phyloP scores from a whole-genome alignment of 257 asterid species.

The Rauvolfia tetraphylla region DNA sequence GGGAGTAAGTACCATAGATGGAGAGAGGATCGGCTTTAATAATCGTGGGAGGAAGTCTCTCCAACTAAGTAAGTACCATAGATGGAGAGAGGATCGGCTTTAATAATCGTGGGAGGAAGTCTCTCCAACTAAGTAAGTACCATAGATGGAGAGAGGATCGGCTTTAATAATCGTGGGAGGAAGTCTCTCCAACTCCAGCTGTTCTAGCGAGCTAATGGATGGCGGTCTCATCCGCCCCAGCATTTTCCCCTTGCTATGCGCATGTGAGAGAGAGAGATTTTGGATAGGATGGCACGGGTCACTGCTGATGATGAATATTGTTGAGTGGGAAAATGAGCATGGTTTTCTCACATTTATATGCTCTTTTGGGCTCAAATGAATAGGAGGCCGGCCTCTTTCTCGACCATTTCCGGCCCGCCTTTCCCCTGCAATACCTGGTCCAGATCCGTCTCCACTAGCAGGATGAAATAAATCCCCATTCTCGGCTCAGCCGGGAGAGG shows the following conservation, averaged over 20 bases:
- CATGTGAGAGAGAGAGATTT: no score
- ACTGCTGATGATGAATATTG: not conserved
- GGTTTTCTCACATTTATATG: not conserved
- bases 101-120: slow-evolving; percentile 49
- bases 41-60: slow-evolving; percentile 52
- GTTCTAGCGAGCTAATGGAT: slow-evolving; percentile 51
- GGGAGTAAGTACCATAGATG: slow-evolving; percentile 50
- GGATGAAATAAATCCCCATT: no score
- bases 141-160: slow-evolving; percentile 79
- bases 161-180: slow-evolving; percentile 56
- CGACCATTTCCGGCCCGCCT: no score
- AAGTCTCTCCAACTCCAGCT: slow-evolving; percentile 58
- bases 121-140: no score
- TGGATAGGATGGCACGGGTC: no score
- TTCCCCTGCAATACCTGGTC: no score
- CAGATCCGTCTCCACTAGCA: no score
- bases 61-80: no score
- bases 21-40: slow-evolving; percentile 76
- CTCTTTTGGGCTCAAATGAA: not conserved
- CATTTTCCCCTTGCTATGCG: slow-evolving; percentile 23
- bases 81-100: slow-evolving; percentile 72
- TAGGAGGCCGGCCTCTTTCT: no score
- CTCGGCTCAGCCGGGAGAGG: no score
- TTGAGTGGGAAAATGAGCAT: not conserved
- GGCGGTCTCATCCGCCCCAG: slow-evolving; percentile 64